Evolutionary conservation across 108 stramenopile genomes (phyloP), one percentile per base, ranked within the genome.

Genomic region (Skeletonema costatum): DNA sequence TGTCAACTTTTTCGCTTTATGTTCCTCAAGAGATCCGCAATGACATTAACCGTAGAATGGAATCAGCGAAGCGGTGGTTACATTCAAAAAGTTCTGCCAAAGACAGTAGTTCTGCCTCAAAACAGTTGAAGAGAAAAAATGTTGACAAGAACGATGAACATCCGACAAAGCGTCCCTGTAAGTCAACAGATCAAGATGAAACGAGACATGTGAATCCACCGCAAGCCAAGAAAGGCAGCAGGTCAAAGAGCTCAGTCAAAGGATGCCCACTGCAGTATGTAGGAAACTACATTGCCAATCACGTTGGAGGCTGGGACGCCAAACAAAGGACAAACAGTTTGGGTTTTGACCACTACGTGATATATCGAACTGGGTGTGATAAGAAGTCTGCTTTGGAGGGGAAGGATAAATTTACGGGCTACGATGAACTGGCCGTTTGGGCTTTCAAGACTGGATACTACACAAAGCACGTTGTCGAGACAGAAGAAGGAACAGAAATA

Each of bases 371-470:
- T 4, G 32, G 41, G 3, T 33, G 32, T 3, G 14, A 65, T 65
- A 65, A 33, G 35, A 65, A 65, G 64, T 33, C 36, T 5, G 64
- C 64, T 6, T 11, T 39, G 36, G 64, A 65, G 32, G 64, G 64
- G 2, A 42, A 65, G 10, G 38, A 65, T 32, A 65, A 65, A 38
- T 65, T 65, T 65, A 39, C 64, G 12, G 64, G 64, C 0, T 65
- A 65, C 5, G 39, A 19, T 65, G 13, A 19, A 25, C 41, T 65
- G 41, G 64, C 64, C 2, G 5, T 25, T 9, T 65, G 64, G 64
- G 64, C 64, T 12, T 65, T 41, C 17, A 17, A 11, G 12, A 65
- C 36, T 36, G 33, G 35, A 36, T 35, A 33, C 64, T 65, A 33
- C 14, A 33, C 36, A 5, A 3, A 32, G 13, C 21, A 65, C 14